These are phyloP conservation scores for Zostera marina DNA, from an alignment of 116 monocot genomes.

Conservation along the genomic window DNA sequence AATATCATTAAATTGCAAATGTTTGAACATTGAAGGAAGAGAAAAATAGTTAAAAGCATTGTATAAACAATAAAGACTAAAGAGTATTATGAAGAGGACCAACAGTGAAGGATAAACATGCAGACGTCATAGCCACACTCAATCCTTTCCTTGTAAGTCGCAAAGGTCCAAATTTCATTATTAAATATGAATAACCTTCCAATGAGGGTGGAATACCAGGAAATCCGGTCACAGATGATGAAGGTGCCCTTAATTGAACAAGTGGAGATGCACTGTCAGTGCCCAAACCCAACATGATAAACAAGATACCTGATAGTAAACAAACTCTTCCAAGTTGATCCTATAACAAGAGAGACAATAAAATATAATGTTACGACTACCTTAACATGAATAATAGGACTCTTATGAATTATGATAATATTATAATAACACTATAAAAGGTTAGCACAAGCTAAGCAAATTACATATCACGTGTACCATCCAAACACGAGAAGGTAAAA, in stretches of 20 bases:
- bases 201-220: conserved; percentile 60
- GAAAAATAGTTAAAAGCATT: neutral
- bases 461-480: conserved; percentile 23
- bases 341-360: conserved; percentile 28
- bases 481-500: conserved; percentile 76
- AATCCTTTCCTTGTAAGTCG: conserved; percentile 94
- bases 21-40: neutral
- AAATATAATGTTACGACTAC: neutral
- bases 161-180: conserved; percentile 83
- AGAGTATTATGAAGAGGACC: conserved; percentile 2
- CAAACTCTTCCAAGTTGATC: conserved; percentile 90
- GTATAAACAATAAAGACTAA: neutral
- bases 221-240: conserved; percentile 50
- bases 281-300: conserved; percentile 82
- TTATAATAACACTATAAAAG: too few relatives aligned
- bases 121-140: conserved; percentile 69
- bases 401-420: neutral
- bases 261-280: conserved; percentile 70
- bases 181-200: conserved; percentile 73
- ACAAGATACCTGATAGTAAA: conserved; percentile 77
- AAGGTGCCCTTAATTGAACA: conserved; percentile 72
- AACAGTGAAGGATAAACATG: conserved; percentile 85
- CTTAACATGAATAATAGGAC: neutral
- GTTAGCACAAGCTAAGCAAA: conserved; percentile 3
- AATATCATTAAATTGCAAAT: neutral